Evolutionary conservation across 1,139 yeast genomes (phyloP).

Genomic region (Saccharomyces hybrid): DNA sequence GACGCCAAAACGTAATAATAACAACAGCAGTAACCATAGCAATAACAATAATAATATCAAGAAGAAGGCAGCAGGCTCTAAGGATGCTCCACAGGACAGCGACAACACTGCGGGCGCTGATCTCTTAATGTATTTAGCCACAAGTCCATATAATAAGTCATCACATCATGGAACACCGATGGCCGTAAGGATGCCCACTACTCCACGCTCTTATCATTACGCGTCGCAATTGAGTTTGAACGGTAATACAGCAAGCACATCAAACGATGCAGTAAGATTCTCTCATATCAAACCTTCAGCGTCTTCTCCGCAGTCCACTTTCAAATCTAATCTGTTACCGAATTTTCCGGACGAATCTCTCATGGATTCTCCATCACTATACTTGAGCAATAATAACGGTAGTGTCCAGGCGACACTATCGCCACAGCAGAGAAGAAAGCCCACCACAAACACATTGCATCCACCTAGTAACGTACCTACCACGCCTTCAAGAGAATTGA

Average conservation of each 20-base stretch:
- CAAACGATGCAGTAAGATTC: conserved; percentile 23
- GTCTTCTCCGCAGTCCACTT: conserved; percentile 30
- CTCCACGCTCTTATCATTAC: conserved; percentile 18
- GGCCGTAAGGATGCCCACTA: conserved; percentile 15
- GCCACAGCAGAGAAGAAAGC: conserved; percentile 18
- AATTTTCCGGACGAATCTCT: conserved; percentile 16
- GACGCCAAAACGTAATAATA: conserved; percentile 9
- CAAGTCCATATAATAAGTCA: conserved; percentile 28
- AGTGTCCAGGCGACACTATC: conserved; percentile 10
- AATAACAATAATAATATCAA: conserved; percentile 3
- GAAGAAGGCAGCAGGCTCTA: not conserved
- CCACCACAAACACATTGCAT: conserved; percentile 2
- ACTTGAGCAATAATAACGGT: conserved; percentile 10
- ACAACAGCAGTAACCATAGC: no score
- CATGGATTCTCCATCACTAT: conserved; percentile 28
- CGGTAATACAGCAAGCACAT: not conserved
- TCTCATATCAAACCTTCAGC: conserved; percentile 26
- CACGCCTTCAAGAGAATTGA: conserved; percentile 25
- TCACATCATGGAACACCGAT: conserved; percentile 4
- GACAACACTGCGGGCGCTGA: conserved; percentile 29
- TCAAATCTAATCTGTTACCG: conserved; percentile 19
- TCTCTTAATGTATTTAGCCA: conserved; percentile 30
- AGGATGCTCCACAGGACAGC: not conserved
- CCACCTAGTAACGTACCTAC: conserved; percentile 16
- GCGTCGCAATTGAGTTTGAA: conserved; percentile 8